Evolutionary conservation across 352 stramenopile genomes (phyloP).

Genomic region (Phytophthora ohioensis): DNA sequence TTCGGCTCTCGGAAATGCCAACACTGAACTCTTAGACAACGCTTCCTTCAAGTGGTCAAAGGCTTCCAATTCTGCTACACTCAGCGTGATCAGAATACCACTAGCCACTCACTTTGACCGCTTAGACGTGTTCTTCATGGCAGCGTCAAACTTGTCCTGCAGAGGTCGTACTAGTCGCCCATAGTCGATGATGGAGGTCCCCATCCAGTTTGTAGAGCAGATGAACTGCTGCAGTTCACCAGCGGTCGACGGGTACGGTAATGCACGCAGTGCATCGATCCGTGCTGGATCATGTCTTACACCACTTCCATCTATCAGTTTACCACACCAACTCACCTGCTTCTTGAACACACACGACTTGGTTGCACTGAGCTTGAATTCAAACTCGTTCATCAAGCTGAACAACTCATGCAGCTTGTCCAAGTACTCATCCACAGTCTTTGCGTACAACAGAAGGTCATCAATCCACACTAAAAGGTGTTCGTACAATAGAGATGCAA

Average conservation of each 20-base stretch:
- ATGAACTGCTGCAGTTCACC: neutral
- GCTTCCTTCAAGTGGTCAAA: neutral
- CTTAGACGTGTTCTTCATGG: neutral
- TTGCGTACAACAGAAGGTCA: neutral
- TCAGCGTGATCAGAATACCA: neutral
- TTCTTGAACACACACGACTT: neutral
- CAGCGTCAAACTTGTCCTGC: slow-evolving; percentile 2
- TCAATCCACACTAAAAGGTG: slow-evolving; percentile 1
- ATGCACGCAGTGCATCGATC: neutral
- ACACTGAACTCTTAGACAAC: neutral
- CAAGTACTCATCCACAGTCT: neutral
- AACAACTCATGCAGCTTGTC: neutral
- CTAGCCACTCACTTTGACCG: neutral
- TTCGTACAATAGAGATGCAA: neutral
- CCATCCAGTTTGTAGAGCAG: neutral
- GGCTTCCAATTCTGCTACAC: neutral
- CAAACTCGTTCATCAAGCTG: neutral
- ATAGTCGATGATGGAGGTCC: slow-evolving; percentile 2
- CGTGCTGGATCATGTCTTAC: neutral
- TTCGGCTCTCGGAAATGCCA: neutral
- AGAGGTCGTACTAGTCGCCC: neutral
- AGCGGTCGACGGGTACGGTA: neutral
- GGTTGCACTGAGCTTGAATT: neutral
- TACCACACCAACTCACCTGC: neutral
- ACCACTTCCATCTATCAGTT: neutral